These are phyloP conservation scores for Candida nonsorbophila DNA, from an alignment of 805 yeast species.

Conservation along the genomic window DNA sequence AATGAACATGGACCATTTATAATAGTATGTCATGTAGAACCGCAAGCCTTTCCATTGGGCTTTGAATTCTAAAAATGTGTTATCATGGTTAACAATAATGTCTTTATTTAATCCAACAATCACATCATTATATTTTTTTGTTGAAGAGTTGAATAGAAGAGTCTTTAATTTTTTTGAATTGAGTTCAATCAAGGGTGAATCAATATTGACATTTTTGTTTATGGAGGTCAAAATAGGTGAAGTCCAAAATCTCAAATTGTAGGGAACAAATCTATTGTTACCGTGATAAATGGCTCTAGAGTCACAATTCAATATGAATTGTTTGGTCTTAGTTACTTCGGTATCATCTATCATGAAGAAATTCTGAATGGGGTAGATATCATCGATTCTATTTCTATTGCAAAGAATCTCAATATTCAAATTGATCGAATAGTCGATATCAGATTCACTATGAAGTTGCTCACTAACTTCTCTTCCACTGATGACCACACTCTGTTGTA, in stretches of 20 bases:
- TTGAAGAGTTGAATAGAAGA: background rate
- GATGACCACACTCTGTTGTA: background rate
- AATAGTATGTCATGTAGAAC: slow-evolving; percentile 33
- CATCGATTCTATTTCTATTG: slow-evolving; percentile 12
- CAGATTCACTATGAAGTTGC: slow-evolving; percentile 13
- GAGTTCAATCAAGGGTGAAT: background rate
- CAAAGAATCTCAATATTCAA: slow-evolving; percentile 21
- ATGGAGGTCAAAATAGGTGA: slow-evolving; percentile 23
- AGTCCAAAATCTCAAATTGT: slow-evolving; percentile 29
- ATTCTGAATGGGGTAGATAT: slow-evolving; percentile 8
- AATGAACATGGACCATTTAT: slow-evolving; percentile 21
- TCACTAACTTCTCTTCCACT: slow-evolving; percentile 1
- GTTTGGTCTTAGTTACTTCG: slow-evolving; percentile 5
- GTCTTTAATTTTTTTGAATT: background rate
- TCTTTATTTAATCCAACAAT: slow-evolving; percentile 1
- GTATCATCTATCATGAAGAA: background rate
- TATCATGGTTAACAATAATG: slow-evolving; percentile 12
- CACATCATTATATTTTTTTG: background rate
- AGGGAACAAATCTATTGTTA: slow-evolving; percentile 30
- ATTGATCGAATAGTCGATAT: slow-evolving; percentile 13
- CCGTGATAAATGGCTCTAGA: slow-evolving; percentile 19
- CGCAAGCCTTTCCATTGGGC: slow-evolving; percentile 40
- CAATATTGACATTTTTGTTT: slow-evolving; percentile 9
- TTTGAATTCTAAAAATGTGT: slow-evolving; percentile 14
- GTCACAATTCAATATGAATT: slow-evolving; percentile 24